Base-by-base conservation (phyloP, 2,329 filamentous ascomycete genomes). In the Ophiostoma fasciatum region DNA sequence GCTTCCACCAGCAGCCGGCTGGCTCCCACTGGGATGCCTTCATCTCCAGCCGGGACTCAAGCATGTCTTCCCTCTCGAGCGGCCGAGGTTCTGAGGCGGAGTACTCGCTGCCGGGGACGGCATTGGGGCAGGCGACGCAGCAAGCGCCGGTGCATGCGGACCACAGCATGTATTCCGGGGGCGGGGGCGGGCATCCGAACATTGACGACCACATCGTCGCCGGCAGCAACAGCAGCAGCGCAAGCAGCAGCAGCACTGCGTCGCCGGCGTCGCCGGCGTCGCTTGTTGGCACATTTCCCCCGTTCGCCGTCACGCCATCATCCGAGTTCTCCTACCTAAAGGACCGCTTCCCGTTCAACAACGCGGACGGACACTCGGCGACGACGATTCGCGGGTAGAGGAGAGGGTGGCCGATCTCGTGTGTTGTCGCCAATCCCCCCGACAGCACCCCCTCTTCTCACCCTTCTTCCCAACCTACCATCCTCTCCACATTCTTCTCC, bases 331-430 rank as follows among this genome's bases (percentile, higher is more conserved):
- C 56, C 23, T 63, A 59, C 38, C 45, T 59, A 45, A 54, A 57
- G 48, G 61, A 66, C 40, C 61, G 59, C 36, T 70, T 69, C 43
- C 64, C 63, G 13, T 64, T 63, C 33, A 61, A 55, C 51, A 54
- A 56, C 30, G 45, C 61, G 36, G 65, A 71, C 39, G 49, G 63
- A 49, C 61, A 69, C 52, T 48, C 62, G 37, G 55, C 63, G 30
- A 63, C 66, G 49, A 66, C 66, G 28, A 73, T 62, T 42, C 54
- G 54, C 46, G 55, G 59, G 36, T 61, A 47, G 33, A 18, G 11
- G 20, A 27, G 7, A 17, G n/a, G 11, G 11, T 20, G 15, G 15
- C 17, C 20, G 26, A 15, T 7, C n/a, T 22, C 20, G 8, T 39
- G n/a, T n/a, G n/a, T n/a, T n/a, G n/a, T n/a, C n/a, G n/a, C n/a